Evolutionary conservation across 208 protist species (phyloP).

Genomic region (Acanthamoeba rhysodes): DNA sequence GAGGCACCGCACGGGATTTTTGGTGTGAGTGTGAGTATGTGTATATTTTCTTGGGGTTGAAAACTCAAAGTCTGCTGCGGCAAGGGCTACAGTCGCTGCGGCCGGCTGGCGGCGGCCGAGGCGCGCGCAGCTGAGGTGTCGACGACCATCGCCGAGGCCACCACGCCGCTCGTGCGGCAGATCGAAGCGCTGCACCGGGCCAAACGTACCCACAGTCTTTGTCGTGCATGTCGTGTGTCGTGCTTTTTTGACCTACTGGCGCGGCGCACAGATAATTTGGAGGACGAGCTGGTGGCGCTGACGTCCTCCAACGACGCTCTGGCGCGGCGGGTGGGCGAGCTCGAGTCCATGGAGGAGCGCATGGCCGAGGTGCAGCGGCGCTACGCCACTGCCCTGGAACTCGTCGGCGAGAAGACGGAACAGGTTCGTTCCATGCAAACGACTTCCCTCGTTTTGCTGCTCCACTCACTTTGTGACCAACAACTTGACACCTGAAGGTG

Average conservation of each 20-base stretch:
- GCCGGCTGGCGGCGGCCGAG: conserved; percentile 32
- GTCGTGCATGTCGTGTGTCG: background rate
- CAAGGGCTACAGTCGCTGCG: conserved; percentile 56
- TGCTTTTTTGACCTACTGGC: background rate
- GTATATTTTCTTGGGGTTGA: too few relatives aligned
- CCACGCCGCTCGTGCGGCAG: conserved; percentile 73
- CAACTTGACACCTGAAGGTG: conserved; percentile 10
- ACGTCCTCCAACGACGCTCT: conserved; percentile 56
- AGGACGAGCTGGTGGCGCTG: conserved; percentile 71
- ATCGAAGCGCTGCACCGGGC: conserved; percentile 65
- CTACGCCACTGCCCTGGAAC: conserved; percentile 39
- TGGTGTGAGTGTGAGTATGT: too few relatives aligned
- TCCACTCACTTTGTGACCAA: background rate
- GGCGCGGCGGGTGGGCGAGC: background rate
- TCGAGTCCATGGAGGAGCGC: conserved; percentile 1
- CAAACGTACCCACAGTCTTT: background rate
- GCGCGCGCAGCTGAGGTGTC: conserved; percentile 70
- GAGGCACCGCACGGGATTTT: too few relatives aligned
- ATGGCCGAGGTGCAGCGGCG: conserved; percentile 40
- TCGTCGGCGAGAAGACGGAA: conserved; percentile 51
- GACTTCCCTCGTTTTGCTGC: background rate
- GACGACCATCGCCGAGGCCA: conserved; percentile 66
- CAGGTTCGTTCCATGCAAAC: background rate
- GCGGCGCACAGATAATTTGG: background rate
- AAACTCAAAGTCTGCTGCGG: background rate